Evolutionary conservation across 768 basidiomycete species (phyloP).

Genomic region (Nidularia sp.): DNA sequence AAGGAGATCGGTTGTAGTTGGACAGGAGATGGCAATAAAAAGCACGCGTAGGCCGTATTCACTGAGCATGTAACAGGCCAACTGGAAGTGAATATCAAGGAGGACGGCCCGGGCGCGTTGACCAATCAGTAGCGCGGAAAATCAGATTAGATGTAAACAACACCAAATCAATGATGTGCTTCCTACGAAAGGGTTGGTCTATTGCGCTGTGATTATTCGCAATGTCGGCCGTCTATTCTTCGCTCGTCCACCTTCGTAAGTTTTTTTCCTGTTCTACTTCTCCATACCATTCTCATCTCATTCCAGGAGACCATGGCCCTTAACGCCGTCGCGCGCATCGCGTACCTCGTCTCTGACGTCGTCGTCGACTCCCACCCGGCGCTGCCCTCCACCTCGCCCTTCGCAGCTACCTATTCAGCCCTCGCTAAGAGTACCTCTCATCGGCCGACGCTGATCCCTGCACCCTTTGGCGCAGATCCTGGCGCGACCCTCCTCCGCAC

Average conservation of each 20-base stretch:
- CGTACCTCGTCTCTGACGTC: slow-evolving; percentile 66
- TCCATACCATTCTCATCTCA: slow-evolving; percentile 1
- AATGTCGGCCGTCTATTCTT: background rate
- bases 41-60: no score
- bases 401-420: slow-evolving; percentile 32
- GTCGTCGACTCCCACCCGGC: slow-evolving; percentile 55
- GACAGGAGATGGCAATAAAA: no score
- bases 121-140: background rate
- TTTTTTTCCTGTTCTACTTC: slow-evolving; percentile 2
- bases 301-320: slow-evolving; percentile 18
- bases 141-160: slow-evolving; percentile 19
- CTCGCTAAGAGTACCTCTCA: slow-evolving; percentile 28
- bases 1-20: no score
- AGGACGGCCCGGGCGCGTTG: no score
- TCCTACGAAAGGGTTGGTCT: slow-evolving; percentile 26
- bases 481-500: slow-evolving; percentile 53
- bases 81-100: no score
- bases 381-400: slow-evolving; percentile 34
- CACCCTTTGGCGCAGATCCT: slow-evolving; percentile 66
- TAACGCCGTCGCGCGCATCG: slow-evolving; percentile 58
- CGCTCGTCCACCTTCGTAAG: slow-evolving; percentile 3
- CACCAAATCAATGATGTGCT: slow-evolving; percentile 38
- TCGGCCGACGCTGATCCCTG: slow-evolving; percentile 38
- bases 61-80: no score
- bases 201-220: slow-evolving; percentile 8